phyloP scores from a whole-genome alignment of 352 stramenopile genomes.

The Phytophthora citrophthora region DNA sequence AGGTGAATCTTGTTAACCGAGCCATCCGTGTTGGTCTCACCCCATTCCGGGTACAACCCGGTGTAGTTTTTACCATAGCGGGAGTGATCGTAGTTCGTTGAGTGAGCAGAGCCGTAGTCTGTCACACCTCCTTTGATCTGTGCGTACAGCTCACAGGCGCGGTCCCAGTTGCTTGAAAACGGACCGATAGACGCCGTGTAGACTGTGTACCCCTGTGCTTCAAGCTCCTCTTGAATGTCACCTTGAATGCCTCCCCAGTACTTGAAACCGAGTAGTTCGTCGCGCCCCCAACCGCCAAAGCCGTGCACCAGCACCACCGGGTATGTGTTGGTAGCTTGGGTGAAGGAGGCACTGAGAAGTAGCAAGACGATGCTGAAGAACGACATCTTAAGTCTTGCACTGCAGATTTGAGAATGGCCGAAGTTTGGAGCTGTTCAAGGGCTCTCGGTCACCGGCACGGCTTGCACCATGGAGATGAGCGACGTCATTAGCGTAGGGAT shows the following conservation, averaged over 20 bases:
- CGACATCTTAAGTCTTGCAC: constrained; percentile 1
- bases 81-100: constrained; percentile 38
- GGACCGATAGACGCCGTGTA: constrained; percentile 58
- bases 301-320: constrained; percentile 63
- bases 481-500: constrained; percentile 13
- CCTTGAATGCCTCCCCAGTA: constrained; percentile 64
- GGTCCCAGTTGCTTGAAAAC: constrained; percentile 70
- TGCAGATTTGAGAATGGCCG: constrained; percentile 19
- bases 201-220: constrained; percentile 47
- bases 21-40: constrained; percentile 44
- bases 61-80: constrained; percentile 52
- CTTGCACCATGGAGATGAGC: constrained; percentile 10
- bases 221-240: constrained; percentile 50
- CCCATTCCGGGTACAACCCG: constrained; percentile 66
- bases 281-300: constrained; percentile 49
- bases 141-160: constrained; percentile 66
- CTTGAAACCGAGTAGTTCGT: constrained; percentile 50
- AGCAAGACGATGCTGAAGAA: constrained; percentile 24
- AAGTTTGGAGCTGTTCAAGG: not conserved
- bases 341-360: constrained; percentile 17
- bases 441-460: constrained; percentile 1
- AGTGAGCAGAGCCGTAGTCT: constrained; percentile 57
- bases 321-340: constrained; percentile 42
- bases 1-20: constrained; percentile 71
- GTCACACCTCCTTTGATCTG: constrained; percentile 60